Base-by-base conservation (phyloP, 2,329 filamentous ascomycete genomes). In the Coniochaeta pulveracea region DNA sequence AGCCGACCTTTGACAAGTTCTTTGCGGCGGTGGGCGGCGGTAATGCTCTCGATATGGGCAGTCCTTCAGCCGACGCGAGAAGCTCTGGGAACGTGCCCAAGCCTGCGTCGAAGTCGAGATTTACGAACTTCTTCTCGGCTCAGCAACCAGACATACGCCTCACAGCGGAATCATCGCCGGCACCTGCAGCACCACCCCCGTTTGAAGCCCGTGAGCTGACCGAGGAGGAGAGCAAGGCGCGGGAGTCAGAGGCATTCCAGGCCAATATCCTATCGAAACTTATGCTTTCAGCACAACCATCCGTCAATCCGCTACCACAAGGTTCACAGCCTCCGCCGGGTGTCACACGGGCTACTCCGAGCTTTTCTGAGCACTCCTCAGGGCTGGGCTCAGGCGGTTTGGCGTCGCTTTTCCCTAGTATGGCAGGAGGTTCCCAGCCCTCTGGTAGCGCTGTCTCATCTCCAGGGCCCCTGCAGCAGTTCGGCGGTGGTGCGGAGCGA, bases 1-100 rank as follows among this genome's bases (percentile, higher is more conserved):
- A 76, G 4, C 74, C 80, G 30, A n/a, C n/a, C n/a, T n/a, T n/a
- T n/a, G 84, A 89, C 50, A 83, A 83, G 43, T 85, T 93, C 52
- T 91, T 93, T 52, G 63, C 67, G 39, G 64, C 67, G 3, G 72
- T 69, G 44, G 64, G 57, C 19, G 64, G 56, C 19, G 54, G 55
- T 26, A 45, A 56, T 8, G 46, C 41, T 11, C 44, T 61, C 5
- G 64, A 70, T 42, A 63, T 60, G 40, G 60, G 41, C 36, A 48
- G 48, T 15, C 44, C 54, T 35, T 60, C 61, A 36, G 51, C 50
- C 24, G 57, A 52, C 40, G 47, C 40, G 32, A 70, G 59, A 42
- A 64, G 64, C 37, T 61, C 61, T n/a, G 41, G 52, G 27, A 72
- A 69, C n/a, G n/a, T n/a, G 47, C 55, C 66, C 10, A 83, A 82